Evolutionary conservation across 179 eudicot species (phyloP), one percentile per base, ranked within the genome.

Genomic region (Silene coronaria): DNA sequence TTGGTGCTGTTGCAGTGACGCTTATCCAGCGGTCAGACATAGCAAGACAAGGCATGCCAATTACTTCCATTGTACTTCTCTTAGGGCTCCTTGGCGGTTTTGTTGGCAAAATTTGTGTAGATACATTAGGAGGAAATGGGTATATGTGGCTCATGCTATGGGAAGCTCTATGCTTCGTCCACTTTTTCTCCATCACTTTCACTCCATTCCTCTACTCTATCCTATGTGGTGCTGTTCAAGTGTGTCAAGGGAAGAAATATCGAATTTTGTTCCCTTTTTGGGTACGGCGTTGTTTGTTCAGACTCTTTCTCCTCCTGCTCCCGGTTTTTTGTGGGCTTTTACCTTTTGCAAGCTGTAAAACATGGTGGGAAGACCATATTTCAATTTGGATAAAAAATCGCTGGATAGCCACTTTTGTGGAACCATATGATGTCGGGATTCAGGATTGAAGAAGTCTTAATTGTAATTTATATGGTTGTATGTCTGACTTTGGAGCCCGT

Each of bases 351-450:
- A 76, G 87, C 67, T 83, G 80, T 10, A 55, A 65, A 34, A 88
- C 89, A 42, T 94, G 98, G 98, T 94, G 98, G 98, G 86, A 81
- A 32, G 88, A 90, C 16, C 98, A 94, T 72, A 86, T 91, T 80
- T 57, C 83, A 0, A 78, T 67, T 17, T 67, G 76, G 76, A 79
- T 80, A 21, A 67, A 65, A 30, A 80, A 82, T 75, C 85, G 80
- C 34, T 30, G 76, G 66, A 38, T 76, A 61, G 78, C 58, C 14
- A 26, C 77, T 24, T 78, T 71, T 48, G 79, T 24, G 27, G 84
- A 71, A 71, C 38, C 38, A 64, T 38, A 58, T 67, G 79, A 71
- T 30, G 55, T 11, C 1, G 42, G 28, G 70, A 12, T 28, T 11
- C 78, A 68, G 16, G 69, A 76, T 72, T 72, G 28, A 80, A n/a